These are phyloP conservation scores for Fusarium chlamydosporum DNA, from an alignment of 2,329 filamentous ascomycete genomes.

Conservation along the genomic window DNA sequence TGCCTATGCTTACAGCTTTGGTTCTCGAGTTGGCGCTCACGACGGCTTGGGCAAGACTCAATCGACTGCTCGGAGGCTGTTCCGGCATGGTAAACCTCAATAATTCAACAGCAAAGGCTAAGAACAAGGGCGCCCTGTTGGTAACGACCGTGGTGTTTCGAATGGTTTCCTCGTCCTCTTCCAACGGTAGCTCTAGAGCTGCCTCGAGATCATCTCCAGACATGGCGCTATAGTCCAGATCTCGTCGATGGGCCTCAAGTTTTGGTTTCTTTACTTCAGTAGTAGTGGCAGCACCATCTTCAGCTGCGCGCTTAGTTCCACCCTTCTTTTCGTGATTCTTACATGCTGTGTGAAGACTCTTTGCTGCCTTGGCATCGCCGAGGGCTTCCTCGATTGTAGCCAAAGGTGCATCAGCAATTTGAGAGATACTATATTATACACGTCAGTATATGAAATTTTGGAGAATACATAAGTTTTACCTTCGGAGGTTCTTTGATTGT, in stretches of 20 bases:
- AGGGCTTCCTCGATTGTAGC: conserved; percentile 62
- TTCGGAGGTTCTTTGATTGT: conserved; percentile 67
- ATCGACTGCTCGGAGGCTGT: conserved; percentile 84
- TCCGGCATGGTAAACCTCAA: conserved; percentile 86
- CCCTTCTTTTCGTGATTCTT: conserved; percentile 64
- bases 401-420: conserved; percentile 66
- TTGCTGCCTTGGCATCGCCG: conserved; percentile 62
- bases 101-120: conserved; percentile 82
- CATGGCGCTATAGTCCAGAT: conserved; percentile 59
- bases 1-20: conserved; percentile 81
- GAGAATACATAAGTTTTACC: conserved; percentile 57
- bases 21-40: conserved; percentile 84
- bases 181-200: conserved; percentile 71
- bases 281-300: conserved; percentile 28
- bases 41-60: conserved; percentile 86
- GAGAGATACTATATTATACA: conserved; percentile 61
- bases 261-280: conserved; percentile 52
- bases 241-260: conserved; percentile 54
- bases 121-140: conserved; percentile 84
- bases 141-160: conserved; percentile 72
- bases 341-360: conserved; percentile 67
- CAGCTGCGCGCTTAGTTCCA: conserved; percentile 52
- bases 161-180: conserved; percentile 71
- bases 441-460: conserved; percentile 1
- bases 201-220: conserved; percentile 72